Evolutionary conservation across 1,284 basidiomycete species (phyloP), one percentile per base, ranked within the genome.

Genomic region (Austroboletus niveus): DNA sequence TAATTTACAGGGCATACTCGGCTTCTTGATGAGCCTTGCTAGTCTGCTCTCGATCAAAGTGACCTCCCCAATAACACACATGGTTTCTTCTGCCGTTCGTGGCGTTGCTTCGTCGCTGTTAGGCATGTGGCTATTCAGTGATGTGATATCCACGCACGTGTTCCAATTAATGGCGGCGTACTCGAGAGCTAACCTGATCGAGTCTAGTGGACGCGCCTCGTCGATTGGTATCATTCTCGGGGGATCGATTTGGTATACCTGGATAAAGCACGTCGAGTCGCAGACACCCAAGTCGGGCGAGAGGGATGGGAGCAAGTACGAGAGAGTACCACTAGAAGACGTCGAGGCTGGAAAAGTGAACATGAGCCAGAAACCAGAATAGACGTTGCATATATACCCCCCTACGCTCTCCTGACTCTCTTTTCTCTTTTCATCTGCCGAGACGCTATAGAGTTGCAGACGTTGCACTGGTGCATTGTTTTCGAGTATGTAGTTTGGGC

Each of bases 1-100:
- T 3, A 24, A 5, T 4, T 24, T 3, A 24, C 43, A 92, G 90
- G 92, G 91, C 36, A 72, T 79, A 15, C 73, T 94, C 53, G 92
- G 92, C 9, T 94, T 94, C 76, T 72, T 92, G 60, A 93, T 94
- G 82, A 89, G 87, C 72, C 82, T 94, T 53, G 92, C 92, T n/a
- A 89, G 89, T 56, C 72, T 92, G 51, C 78, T 94, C 42, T 91
- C 88, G 29, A 94, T 94, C 75, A 92, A 94, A 69, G 86, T 94
- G 54, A 94, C 92, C 4, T 94, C 91, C 2, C 92, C 92, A 14
- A 91, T 94, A 65, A 93, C 92, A 2, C 92, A 94, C 69, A 94
- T 94, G 92, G 76, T 94, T 31, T 92, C 89, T 8, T 91, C 89
- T 12, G 90, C 91, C 42, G 87, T 90, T 27, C 85, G 85, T 40